A percentile compares a stretch with the other conserved stretches of the same genome.
Evolutionary conservation across 1,284 basidiomycete genomes (phyloP).

Genomic region (Trichosporon sp.): DNA sequence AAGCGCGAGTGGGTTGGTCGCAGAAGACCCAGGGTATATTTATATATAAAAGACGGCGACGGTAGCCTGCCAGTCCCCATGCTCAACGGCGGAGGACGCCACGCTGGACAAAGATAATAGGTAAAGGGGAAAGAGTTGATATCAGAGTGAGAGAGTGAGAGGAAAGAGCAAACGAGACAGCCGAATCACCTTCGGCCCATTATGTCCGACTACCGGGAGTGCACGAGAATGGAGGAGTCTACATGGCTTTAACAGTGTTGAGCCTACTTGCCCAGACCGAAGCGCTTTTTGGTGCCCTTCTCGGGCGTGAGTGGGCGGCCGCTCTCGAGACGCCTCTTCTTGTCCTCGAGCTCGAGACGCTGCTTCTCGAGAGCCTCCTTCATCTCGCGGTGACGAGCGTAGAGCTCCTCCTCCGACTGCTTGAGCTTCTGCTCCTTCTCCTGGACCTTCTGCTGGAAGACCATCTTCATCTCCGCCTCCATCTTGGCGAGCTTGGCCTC

Average conservation of each 20-base stretch:
- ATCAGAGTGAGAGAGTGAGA: background rate
- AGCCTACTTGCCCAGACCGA: constrained; percentile 54
- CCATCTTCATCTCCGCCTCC: constrained; percentile 99
- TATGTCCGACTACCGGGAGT: constrained; percentile 20
- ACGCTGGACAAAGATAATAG: constrained; percentile 19
- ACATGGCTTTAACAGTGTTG: background rate
- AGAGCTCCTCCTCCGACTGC: constrained; percentile 96
- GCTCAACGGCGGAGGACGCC: constrained; percentile 12
- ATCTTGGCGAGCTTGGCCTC: constrained; percentile 96
- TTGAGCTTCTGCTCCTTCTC: constrained; percentile 98
- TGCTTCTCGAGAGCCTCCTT: constrained; percentile 98
- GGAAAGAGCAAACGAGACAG: constrained; percentile 10
- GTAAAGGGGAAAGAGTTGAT: constrained; percentile 17
- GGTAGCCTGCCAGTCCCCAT: constrained; percentile 11
- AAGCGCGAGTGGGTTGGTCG: constrained; percentile 32
- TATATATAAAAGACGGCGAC: constrained; percentile 11
- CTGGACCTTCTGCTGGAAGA: constrained; percentile 98
- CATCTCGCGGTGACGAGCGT: constrained; percentile 97
- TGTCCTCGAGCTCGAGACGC: constrained; percentile 90
- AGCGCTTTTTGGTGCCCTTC: constrained; percentile 64
- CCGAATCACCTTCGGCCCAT: constrained; percentile 2
- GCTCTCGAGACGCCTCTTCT: constrained; percentile 94
- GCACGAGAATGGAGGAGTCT: constrained; percentile 17
- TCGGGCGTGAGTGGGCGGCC: constrained; percentile 93
- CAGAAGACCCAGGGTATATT: constrained; percentile 33